phyloP scores from a whole-genome alignment of 2,329 filamentous ascomycete species.

The Mycosphaerella sp. region DNA sequence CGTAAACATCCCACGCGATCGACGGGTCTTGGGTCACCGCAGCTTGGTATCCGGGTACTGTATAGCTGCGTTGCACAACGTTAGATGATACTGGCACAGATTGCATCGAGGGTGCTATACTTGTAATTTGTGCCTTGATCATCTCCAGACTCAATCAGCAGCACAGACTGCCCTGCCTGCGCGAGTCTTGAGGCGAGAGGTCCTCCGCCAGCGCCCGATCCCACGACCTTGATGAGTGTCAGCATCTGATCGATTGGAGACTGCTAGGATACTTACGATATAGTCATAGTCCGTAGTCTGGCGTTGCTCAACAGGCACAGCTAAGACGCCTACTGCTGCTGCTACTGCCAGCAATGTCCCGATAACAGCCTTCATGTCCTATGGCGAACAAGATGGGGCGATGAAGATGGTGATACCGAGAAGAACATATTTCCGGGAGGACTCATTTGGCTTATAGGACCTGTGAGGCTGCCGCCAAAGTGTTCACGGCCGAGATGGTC shows the following conservation, averaged over 20 bases:
- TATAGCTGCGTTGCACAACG: conserved; percentile 30
- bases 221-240: conserved; percentile 40
- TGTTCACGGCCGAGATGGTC: background rate
- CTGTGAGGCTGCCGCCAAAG: background rate
- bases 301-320: conserved; percentile 9
- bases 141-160: conserved; percentile 56
- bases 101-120: conserved; percentile 19
- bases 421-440: background rate
- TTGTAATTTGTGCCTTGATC: conserved; percentile 49
- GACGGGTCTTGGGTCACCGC: conserved; percentile 8
- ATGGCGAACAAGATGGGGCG: background rate
- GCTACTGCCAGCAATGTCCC: background rate
- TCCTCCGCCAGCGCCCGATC: conserved; percentile 54
- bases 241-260: background rate
- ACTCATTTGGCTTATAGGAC: background rate
- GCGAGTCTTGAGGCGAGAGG: conserved; percentile 54
- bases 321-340: conserved; percentile 2
- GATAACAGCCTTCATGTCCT: conserved; percentile 4
- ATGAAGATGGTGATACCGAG: background rate
- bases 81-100: background rate
- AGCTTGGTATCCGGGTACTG: conserved; percentile 46
- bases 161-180: conserved; percentile 50
- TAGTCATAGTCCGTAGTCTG: conserved; percentile 34
- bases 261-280: conserved; percentile 39
- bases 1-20: conserved; percentile 37